Base-by-base conservation (phyloP, 805 yeast species). In the Starmerella potacharoeniae region DNA sequence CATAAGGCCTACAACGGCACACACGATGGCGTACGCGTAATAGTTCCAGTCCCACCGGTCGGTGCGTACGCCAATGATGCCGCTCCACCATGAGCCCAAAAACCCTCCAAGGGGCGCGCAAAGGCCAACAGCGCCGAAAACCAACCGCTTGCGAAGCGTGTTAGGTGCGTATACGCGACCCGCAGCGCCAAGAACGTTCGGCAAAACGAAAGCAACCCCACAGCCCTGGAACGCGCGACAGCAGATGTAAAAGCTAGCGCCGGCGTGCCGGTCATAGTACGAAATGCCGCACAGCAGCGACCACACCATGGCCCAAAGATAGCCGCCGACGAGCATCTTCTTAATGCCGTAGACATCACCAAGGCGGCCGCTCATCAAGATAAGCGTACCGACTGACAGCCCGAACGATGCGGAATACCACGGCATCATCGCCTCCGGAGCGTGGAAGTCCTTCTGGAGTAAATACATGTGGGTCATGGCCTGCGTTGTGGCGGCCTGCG, bases 381-480 rank as follows among this genome's bases (percentile, higher is more conserved):
- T 84, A 58, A 84, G 80, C 0, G 91, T 82, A 11, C 91, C 91
- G 5, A 83, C 78, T 0, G 87, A 79, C 53, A 85, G 68, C 0
- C 87, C 81, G 64, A 79, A 83, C 0, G 86, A 77, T 1, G 89
- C 88, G 73, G 81, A 75, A 64, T 80, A 79, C 93, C 95, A 83
- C 50, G 72, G 68, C 8, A 71, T 73, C 14, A 65, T 62, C 9
- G 67, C 54, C 28, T 55, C 53, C 1, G 58, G 58, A 28, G 68
- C 61, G 22, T 62, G 59, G 44, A 72, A 73, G 40, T 62, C 56
- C 11, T 57, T 56, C 7, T 69, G 69, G 3, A 75, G 67, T 17
- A 59, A 61, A 29, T 63, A 49, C 59, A 67, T 54, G 49, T 69
- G 55, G 51, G 68, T 57, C 50, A 70, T 41, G 37, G 67, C 58